Evolutionary conservation across 352 stramenopile genomes (phyloP).

Genomic region (Pythium sp.): DNA sequence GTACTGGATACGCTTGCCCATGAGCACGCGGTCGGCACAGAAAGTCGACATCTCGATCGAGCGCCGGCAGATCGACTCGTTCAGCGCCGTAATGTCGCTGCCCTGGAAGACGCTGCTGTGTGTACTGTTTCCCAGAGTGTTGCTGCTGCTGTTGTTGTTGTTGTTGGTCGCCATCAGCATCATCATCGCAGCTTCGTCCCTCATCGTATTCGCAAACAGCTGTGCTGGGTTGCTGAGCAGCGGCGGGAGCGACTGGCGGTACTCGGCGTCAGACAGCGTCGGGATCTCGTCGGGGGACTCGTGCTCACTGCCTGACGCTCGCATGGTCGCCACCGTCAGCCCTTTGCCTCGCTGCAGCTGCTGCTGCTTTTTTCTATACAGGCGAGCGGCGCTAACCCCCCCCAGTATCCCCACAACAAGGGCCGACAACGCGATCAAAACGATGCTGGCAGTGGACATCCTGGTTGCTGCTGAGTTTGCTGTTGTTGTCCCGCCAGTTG

Average conservation of each 20-base stretch:
- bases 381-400: not conserved
- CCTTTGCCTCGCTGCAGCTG: not conserved
- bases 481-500: not conserved
- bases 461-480: not conserved
- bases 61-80: slow-evolving; percentile 14
- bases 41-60: slow-evolving; percentile 20
- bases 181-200: not conserved
- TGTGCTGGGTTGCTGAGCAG: slow-evolving; percentile 5
- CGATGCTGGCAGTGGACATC: not conserved
- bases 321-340: not conserved
- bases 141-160: not conserved
- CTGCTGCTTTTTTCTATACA: not conserved
- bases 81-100: slow-evolving; percentile 15
- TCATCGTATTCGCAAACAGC: not conserved
- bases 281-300: slow-evolving; percentile 1
- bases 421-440: not conserved
- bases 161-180: not conserved
- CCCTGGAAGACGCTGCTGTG: not conserved
- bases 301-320: not conserved
- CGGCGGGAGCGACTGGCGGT: slow-evolving; percentile 4
- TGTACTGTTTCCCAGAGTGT: not conserved
- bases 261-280: slow-evolving; percentile 3
- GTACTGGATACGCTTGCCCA: slow-evolving; percentile 26
- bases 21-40: slow-evolving; percentile 16
- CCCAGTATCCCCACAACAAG: not conserved